Base-by-base conservation (phyloP, 768 basidiomycete species). In the Termitomyces sp. region DNA sequence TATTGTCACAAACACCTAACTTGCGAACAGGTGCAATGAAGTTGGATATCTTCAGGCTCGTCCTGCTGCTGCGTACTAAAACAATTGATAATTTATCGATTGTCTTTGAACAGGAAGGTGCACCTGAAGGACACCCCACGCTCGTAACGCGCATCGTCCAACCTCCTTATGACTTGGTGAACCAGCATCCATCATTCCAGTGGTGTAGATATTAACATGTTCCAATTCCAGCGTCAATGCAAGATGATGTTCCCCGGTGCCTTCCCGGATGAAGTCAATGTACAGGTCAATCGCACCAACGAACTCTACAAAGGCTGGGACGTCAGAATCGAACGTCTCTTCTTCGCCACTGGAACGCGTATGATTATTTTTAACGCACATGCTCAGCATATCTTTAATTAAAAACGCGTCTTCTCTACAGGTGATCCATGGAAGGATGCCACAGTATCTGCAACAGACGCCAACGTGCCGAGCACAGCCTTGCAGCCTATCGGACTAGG, bases 391-490 rank as follows among this genome's bases (percentile, higher is more conserved):
- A 30, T 15, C 15, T 20, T 39, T 3, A 18, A 30, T 27, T 1
- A 2, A 33, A 16, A 56, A 44, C 27, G 22, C 6, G 11, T 50
- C 44, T 50, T n/a, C 15, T 24, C 6, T 37, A 42, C 37, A 89
- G 87, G 86, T 47, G 87, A 90, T 64, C 87, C 88, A 12, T 90
- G 87, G 88, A 78, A 81, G 51, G 84, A 85, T 50, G 80, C 83
- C 4, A 89, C 87, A 0, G 75, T 88, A 4, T 89, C 88, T 4
- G 81, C 87, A 0, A 78, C 79, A 20, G 75, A 75, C 15, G 72
- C 78, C 18, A 58, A 72, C 58, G 73, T 79, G 54, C 39, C 66
- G 33, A 86, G 80, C 65, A 86, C 82, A 1, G 54, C 75, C 0
- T 68, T 66, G 0, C 86, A 86, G 64, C 83, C 85, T 0, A 85